A percentile compares a stretch with the other conserved stretches of the same genome.
Evolutionary conservation across 768 basidiomycete species (phyloP).

Genomic region (Kwoniella botswanensis): DNA sequence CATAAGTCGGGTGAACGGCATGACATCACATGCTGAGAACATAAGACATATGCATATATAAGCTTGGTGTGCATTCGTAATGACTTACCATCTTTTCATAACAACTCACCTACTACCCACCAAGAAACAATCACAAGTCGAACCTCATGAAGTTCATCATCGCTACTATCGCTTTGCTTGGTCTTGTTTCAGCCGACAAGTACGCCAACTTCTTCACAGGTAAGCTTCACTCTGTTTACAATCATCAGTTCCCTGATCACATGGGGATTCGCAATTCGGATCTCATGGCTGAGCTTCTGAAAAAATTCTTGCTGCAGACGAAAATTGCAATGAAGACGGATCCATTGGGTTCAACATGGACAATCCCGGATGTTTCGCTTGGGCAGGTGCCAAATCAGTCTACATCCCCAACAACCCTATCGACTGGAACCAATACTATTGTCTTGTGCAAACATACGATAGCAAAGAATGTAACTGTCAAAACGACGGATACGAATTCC

Average conservation of each 20-base stretch:
- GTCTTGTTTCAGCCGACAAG: constrained; percentile 20
- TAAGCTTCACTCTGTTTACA: background rate
- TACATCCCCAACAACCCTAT: constrained; percentile 22
- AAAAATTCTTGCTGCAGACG: constrained; percentile 6
- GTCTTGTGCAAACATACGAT: constrained; percentile 1
- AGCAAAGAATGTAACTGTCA: constrained; percentile 7
- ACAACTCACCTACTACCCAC: background rate
- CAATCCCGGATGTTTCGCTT: constrained; percentile 19
- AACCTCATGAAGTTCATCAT: constrained; percentile 21
- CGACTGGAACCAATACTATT: constrained; percentile 16
- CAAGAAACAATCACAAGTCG: background rate
- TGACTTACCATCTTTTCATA: too few relatives aligned
- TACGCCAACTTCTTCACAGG: constrained; percentile 34
- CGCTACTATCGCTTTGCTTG: constrained; percentile 9
- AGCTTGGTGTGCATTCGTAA: background rate
- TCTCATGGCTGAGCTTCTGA: too few relatives aligned
- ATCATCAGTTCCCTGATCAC: too few relatives aligned
- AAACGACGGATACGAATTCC: constrained; percentile 4
- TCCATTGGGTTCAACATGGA: constrained; percentile 19
- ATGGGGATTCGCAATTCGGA: too few relatives aligned
- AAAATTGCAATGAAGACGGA: constrained; percentile 23
- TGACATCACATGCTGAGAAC: background rate
- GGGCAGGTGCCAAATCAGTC: constrained; percentile 11
- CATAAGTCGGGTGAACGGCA: background rate
- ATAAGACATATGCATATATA: background rate